A percentile compares a stretch with the other conserved stretches of the same genome.
These are phyloP conservation scores for Paramecium sexaurelia DNA, from an alignment of 73 alveolate genomes.

Conservation along the genomic window DNA sequence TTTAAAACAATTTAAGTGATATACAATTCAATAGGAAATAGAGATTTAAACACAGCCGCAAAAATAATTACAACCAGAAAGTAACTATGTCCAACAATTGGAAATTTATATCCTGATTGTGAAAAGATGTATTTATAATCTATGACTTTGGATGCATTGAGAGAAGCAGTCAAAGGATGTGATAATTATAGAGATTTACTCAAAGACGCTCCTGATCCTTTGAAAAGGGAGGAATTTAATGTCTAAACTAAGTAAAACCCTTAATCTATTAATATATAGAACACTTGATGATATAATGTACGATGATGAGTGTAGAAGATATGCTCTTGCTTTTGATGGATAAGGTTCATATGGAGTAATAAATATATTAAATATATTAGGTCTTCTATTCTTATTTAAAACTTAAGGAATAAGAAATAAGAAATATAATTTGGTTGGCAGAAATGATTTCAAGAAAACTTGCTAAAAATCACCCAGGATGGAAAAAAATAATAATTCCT, in stretches of 20 bases:
- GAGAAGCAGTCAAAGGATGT: constrained; percentile 89
- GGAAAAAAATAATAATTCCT: constrained; percentile 84
- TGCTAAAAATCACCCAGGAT: constrained; percentile 88
- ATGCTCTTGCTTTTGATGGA: constrained; percentile 71
- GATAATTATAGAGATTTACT: constrained; percentile 87
- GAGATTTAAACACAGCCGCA: constrained; percentile 80
- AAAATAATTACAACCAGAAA: constrained; percentile 92
- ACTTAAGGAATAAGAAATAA: constrained; percentile 94
- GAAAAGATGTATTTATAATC: constrained; percentile 82
- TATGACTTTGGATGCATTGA: constrained; percentile 86
- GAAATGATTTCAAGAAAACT: constrained; percentile 91
- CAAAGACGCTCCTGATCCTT: constrained; percentile 89
- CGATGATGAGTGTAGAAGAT: constrained; percentile 83
- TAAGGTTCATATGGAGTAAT: constrained; percentile 69
- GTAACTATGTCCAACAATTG: constrained; percentile 90
- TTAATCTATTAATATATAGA: constrained; percentile 54
- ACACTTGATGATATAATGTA: constrained; percentile 91
- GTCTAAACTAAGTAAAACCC: constrained; percentile 20
- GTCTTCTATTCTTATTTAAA: constrained; percentile 93
- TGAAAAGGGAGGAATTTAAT: constrained; percentile 82
- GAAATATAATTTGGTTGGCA: constrained; percentile 93
- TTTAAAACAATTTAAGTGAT: constrained; percentile 96
- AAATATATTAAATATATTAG: constrained; percentile 78
- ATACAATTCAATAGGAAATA: constrained; percentile 89
- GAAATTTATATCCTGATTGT: constrained; percentile 95